Evolutionary conservation across 352 stramenopile species (phyloP).

Genomic region (Peronosclerospora sorghi): DNA sequence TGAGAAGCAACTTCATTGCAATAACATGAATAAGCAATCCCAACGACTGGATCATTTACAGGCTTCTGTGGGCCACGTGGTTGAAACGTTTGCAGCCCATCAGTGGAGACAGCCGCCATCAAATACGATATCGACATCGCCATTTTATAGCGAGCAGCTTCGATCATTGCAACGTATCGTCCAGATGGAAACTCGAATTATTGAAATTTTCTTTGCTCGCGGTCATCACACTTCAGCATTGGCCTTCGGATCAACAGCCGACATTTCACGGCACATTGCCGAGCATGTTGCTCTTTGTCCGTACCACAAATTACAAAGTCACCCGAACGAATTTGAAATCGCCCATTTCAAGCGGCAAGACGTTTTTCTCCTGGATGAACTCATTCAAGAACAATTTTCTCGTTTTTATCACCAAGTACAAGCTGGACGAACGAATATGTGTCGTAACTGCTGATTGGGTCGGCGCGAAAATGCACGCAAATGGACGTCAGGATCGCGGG

Average conservation of each 20-base stretch:
- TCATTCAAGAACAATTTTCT: slow-evolving; percentile 42
- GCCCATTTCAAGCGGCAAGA: slow-evolving; percentile 76
- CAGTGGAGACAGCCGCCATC: no score
- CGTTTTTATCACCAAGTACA: slow-evolving; percentile 37
- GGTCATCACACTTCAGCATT: slow-evolving; percentile 19
- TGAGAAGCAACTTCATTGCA: slow-evolving; percentile 15
- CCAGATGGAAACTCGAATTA: no score
- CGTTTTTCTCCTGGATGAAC: slow-evolving; percentile 66
- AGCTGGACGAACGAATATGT: not conserved
- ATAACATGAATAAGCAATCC: not conserved
- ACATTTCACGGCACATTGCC: slow-evolving; percentile 48
- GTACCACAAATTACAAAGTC: slow-evolving; percentile 23
- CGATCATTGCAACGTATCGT: no score
- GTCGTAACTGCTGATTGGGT: no score
- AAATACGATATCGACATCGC: no score
- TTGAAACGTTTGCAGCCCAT: no score
- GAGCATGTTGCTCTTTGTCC: slow-evolving; percentile 43
- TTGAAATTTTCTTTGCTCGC: slow-evolving; percentile 33
- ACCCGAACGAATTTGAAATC: slow-evolving; percentile 37
- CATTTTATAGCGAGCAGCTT: no score
- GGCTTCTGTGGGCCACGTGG: slow-evolving; percentile 8
- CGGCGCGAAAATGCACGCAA: not conserved
- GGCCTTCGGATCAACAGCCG: slow-evolving; percentile 18
- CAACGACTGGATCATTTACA: no score
- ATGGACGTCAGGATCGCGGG: not conserved